These are phyloP conservation scores for Russula ochroleuca DNA, from an alignment of 768 basidiomycete genomes.

Conservation along the genomic window DNA sequence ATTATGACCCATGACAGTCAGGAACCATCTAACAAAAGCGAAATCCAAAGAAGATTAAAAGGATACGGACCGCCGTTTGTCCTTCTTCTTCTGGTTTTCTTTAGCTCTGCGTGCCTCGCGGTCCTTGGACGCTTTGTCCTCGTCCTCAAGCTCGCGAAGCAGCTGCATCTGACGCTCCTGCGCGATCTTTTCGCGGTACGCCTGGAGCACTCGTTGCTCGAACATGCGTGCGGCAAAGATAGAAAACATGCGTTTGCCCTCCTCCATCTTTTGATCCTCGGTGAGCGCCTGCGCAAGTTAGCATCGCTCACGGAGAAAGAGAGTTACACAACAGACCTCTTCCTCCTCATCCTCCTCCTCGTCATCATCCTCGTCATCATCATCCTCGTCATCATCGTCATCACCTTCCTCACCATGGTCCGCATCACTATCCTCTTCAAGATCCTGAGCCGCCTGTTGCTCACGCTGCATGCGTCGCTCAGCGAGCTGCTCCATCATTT, in stretches of 20 bases:
- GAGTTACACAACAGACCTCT: conserved; percentile 22
- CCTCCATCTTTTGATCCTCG: conserved; percentile 98
- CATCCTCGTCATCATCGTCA: conserved; percentile 49
- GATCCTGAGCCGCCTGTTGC: conserved; percentile 52
- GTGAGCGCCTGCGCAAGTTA: conserved; percentile 59
- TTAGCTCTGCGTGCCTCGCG: conserved; percentile 89
- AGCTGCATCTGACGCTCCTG: conserved; percentile 93
- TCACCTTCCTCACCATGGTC: conserved; percentile 49
- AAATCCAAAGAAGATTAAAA: conserved; percentile 10
- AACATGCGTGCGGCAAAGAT: conserved; percentile 99
- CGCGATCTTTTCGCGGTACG: conserved; percentile 94
- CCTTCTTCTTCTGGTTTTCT: conserved; percentile 98
- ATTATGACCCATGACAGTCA: conserved; percentile 6
- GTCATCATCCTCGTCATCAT: conserved; percentile 48
- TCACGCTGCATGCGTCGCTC: conserved; percentile 91
- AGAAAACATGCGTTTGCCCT: conserved; percentile 98
- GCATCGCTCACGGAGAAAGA: conserved; percentile 20
- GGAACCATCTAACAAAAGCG: conserved; percentile 13
- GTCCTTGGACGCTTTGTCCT: conserved; percentile 82
- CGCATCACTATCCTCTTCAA: conserved; percentile 46
- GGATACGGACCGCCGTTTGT: conserved; percentile 79
- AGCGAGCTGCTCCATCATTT: conserved; percentile 99
- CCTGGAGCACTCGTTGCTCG: conserved; percentile 94
- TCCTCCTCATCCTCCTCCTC: conserved; percentile 52
- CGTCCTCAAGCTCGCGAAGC: conserved; percentile 91